Conservation (phyloP, 23 red algal genomes). For the Gracilariopsis chorda region DNA sequence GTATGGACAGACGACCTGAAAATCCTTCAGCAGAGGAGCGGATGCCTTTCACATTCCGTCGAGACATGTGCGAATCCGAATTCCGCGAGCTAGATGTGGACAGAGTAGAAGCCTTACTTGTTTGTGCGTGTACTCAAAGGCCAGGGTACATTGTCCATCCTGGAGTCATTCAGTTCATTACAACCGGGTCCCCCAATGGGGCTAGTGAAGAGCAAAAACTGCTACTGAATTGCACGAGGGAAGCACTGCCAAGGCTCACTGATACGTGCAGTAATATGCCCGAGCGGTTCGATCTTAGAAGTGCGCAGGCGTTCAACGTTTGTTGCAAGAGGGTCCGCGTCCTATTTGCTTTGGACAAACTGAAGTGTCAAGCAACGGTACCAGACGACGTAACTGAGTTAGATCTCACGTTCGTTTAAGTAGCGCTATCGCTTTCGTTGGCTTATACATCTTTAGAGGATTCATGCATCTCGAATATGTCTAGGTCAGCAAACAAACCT, state of each 20-base stretch:
- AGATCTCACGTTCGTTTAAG: conserved; percentile 29
- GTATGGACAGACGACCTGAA: conserved; percentile 15
- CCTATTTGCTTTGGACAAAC: not conserved
- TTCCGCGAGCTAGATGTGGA: conserved; percentile 37
- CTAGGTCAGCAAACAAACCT: no score
- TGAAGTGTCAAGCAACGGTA: conserved; percentile 32
- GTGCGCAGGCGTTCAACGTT: conserved; percentile 42
- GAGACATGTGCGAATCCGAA: conserved; percentile 16
- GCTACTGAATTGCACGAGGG: not conserved
- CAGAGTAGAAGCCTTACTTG: conserved; percentile 21
- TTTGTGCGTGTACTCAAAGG: conserved; percentile 41
- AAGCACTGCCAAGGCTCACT: not conserved
- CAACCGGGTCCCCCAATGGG: conserved; percentile 7
- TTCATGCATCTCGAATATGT: no score
- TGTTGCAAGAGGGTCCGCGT: conserved; percentile 37
- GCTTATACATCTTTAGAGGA: no score
- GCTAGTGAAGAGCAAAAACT: not conserved
- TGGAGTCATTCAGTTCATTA: conserved; percentile 45
- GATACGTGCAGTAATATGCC: conserved; percentile 23
- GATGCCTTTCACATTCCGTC: not conserved
- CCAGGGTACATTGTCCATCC: conserved; percentile 36
- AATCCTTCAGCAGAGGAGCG: conserved; percentile 12
- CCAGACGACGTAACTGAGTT: conserved; percentile 3
- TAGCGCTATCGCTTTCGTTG: no score
- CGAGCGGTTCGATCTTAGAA: conserved; percentile 36